phyloP scores from a whole-genome alignment of 139 green algal species.

The Volvox reticuliferus region DNA sequence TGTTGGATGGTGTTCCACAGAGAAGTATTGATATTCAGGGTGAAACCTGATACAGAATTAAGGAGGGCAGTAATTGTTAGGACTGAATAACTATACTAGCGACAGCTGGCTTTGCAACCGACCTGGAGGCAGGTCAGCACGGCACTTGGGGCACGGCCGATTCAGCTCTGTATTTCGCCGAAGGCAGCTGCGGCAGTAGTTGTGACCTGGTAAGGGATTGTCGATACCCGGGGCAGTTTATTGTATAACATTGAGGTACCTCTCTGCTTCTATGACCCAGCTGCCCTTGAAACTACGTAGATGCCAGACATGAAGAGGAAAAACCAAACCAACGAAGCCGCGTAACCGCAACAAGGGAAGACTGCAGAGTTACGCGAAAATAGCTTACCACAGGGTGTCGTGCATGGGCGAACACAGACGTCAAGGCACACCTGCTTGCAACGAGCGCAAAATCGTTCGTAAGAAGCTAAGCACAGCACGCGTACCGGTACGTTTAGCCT shows the following conservation, averaged over 20 bases:
- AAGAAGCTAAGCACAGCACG: background rate
- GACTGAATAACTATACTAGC: background rate
- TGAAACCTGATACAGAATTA: constrained; percentile 32
- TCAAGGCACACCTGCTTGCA: constrained; percentile 63
- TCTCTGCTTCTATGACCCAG: too few species aligned
- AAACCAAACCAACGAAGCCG: too few species aligned
- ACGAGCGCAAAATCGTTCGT: background rate
- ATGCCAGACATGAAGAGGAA: too few species aligned
- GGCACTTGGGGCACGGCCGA: constrained; percentile 64
- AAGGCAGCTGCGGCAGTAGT: constrained; percentile 66
- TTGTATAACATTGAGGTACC: too few species aligned
- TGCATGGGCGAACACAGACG: constrained; percentile 63
- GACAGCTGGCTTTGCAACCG: background rate
- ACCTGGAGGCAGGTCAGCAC: constrained; percentile 33
- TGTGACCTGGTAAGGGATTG: constrained; percentile 55
- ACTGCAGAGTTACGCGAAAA: background rate
- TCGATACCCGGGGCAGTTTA: too few species aligned
- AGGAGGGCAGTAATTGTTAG: background rate
- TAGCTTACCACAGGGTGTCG: constrained; percentile 66
- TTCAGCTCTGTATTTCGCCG: constrained; percentile 54
- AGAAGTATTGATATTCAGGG: constrained; percentile 62
- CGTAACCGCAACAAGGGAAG: too few species aligned
- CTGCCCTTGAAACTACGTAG: too few species aligned
- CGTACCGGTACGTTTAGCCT: background rate
- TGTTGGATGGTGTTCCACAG: constrained; percentile 70